These are phyloP conservation scores for Ilex paraguariensis DNA, from an alignment of 305 asterid species.

Conservation along the genomic window DNA sequence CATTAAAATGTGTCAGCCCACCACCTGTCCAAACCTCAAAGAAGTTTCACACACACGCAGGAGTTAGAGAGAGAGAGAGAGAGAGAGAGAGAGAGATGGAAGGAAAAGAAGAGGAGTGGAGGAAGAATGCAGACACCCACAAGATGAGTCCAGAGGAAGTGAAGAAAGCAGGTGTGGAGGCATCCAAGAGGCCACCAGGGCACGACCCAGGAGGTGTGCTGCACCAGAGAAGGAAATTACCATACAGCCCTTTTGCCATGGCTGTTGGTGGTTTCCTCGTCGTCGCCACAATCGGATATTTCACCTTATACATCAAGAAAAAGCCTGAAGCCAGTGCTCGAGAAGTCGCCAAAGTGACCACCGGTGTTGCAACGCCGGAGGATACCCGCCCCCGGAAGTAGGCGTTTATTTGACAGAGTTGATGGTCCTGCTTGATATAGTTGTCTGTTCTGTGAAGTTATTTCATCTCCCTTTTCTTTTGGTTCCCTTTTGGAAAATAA, in stretches of 20 bases:
- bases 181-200: slow-evolving; percentile 39
- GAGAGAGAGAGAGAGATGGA: neutral
- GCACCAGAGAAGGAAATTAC: slow-evolving; percentile 35
- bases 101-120: slow-evolving; percentile 43
- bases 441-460: too few species aligned
- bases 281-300: slow-evolving; percentile 41
- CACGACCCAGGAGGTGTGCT: slow-evolving; percentile 30
- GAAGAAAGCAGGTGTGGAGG: slow-evolving; percentile 40
- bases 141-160: slow-evolving; percentile 63
- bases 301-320: slow-evolving; percentile 39
- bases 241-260: slow-evolving; percentile 39
- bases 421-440: too few species aligned
- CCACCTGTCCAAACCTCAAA: too few species aligned
- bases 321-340: slow-evolving; percentile 33
- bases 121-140: slow-evolving; percentile 61
- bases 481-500: too few species aligned
- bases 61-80: neutral
- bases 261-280: slow-evolving; percentile 37
- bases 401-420: too few species aligned
- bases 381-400: slow-evolving; percentile 36
- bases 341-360: slow-evolving; percentile 40
- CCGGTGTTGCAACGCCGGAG: slow-evolving; percentile 36
- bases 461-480: too few species aligned
- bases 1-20: too few species aligned
- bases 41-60: too few species aligned